phyloP scores from a whole-genome alignment of 805 yeast genomes.

The Metschnikowia noctiluminum region DNA sequence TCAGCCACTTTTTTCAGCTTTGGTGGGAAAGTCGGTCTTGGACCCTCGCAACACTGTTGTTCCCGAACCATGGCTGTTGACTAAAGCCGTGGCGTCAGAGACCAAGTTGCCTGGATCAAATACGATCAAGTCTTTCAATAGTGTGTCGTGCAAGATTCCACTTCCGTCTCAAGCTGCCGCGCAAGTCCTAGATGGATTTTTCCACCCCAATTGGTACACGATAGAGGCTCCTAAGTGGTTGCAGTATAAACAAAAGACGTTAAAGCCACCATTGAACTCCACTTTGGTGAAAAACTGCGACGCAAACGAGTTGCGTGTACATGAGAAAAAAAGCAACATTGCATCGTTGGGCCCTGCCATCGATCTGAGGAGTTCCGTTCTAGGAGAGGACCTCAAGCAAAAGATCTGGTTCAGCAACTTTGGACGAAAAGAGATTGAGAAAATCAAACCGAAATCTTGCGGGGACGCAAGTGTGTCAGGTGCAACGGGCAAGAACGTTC shows the following conservation, averaged over 20 bases:
- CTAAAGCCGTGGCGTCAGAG: slow-evolving; percentile 48
- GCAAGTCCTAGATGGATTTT: slow-evolving; percentile 38
- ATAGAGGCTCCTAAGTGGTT: slow-evolving; percentile 43
- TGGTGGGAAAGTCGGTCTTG: slow-evolving; percentile 62
- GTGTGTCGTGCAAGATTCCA: slow-evolving; percentile 31
- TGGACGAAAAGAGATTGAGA: slow-evolving; percentile 30
- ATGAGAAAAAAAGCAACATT: slow-evolving; percentile 22
- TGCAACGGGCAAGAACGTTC: slow-evolving; percentile 6
- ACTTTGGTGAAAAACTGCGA: slow-evolving; percentile 25
- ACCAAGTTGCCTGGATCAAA: slow-evolving; percentile 21
- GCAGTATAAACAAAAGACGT: slow-evolving; percentile 25
- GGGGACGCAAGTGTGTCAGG: background rate
- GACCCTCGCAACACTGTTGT: slow-evolving; percentile 71
- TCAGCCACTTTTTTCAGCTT: slow-evolving; percentile 76
- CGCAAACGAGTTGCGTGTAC: slow-evolving; percentile 19
- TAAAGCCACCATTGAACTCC: slow-evolving; percentile 26
- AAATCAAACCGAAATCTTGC: slow-evolving; percentile 1
- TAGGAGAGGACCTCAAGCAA: slow-evolving; percentile 30
- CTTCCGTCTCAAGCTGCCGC: slow-evolving; percentile 31
- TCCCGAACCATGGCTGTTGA: slow-evolving; percentile 63
- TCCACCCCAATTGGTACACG: slow-evolving; percentile 46
- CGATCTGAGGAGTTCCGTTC: slow-evolving; percentile 34
- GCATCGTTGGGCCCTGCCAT: slow-evolving; percentile 36
- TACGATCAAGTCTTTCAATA: slow-evolving; percentile 31
- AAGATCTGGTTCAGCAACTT: slow-evolving; percentile 40